phyloP scores from a whole-genome alignment of 257 asterid genomes.

The Capsicum rhomboideum region DNA sequence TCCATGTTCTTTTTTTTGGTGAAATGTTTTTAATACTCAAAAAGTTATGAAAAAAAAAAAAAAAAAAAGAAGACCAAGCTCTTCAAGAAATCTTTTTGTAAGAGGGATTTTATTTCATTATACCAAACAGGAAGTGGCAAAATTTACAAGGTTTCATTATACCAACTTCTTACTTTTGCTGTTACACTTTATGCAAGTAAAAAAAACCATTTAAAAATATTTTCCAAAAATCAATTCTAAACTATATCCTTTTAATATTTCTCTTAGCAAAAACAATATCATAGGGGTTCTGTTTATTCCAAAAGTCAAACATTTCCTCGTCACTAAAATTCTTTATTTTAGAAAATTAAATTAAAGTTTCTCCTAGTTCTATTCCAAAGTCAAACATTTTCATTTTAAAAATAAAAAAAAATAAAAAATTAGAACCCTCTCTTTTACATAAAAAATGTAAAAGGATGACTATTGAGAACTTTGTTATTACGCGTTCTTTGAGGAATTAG shows the following conservation, averaged over 20 bases:
- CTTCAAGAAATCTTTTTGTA: background rate
- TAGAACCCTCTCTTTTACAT: background rate
- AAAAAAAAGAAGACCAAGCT: background rate
- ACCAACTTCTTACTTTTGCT: background rate
- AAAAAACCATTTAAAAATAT: background rate
- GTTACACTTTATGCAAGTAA: background rate
- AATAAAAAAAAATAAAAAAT: background rate
- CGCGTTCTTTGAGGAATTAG: background rate
- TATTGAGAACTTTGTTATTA: background rate
- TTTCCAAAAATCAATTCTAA: background rate
- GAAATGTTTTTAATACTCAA: no score
- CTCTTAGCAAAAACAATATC: background rate
- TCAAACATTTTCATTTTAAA: background rate
- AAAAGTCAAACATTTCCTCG: background rate
- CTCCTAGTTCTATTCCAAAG: background rate
- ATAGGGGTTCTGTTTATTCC: background rate
- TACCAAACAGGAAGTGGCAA: background rate
- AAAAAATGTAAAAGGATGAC: background rate
- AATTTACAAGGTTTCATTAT: background rate
- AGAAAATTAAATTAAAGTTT: background rate
- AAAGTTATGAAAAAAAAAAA: no score
- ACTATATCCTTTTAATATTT: background rate
- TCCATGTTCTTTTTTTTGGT: no score
- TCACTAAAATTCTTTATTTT: background rate
- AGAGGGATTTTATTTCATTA: background rate